Evolutionary conservation across 768 basidiomycete species (phyloP), one percentile per base, ranked within the genome.

Genomic region (Leccinum olivaceopallidum): DNA sequence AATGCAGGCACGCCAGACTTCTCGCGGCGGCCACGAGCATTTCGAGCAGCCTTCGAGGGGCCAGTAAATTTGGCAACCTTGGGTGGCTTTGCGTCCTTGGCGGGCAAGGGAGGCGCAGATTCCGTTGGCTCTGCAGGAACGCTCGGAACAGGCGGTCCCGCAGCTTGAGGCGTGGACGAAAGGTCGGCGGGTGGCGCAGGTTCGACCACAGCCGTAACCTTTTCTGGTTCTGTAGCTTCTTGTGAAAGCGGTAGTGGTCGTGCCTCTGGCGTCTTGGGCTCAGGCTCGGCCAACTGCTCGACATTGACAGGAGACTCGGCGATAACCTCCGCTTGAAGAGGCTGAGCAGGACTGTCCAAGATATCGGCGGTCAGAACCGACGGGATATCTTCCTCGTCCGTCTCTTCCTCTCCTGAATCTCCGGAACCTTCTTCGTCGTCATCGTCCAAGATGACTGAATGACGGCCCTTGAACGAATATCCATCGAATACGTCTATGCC

Each of bases 401-500:
- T 76, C 47, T 70, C 75, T 48, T 77, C 60, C 58, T 75, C 60
- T 61, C 69, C 71, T 22, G 71, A 60, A 69, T 80, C 57, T 60
- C 75, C 63, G 64, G 78, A 65, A 28, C 75, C 67, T 0, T 65
- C 79, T 28, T 81, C 85, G 2, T 83, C 85, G 1, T 88, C 89
- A 20, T 85, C 87, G 64, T 89, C 91, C 50, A 93, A 75, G 55
- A 93, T 76, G 61, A 94, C 81, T 2, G 92, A 93, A 75, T 92
- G 81, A 18, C 90, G 81, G 10, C 92, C 94, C 74, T 92, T 93
- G 82, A 92, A 97, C 51, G 91, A 93, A 75, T 97, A 97, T 4
- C 94, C 94, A 73, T 95, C 94, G 69, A 95, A 97, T 32, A 95
- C 86, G 72, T 95, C 93, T 18, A 85, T 78, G 26, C 39, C 26